phyloP scores from a whole-genome alignment of 495 filamentous ascomycete genomes.

The Aspergillus hancockii region DNA sequence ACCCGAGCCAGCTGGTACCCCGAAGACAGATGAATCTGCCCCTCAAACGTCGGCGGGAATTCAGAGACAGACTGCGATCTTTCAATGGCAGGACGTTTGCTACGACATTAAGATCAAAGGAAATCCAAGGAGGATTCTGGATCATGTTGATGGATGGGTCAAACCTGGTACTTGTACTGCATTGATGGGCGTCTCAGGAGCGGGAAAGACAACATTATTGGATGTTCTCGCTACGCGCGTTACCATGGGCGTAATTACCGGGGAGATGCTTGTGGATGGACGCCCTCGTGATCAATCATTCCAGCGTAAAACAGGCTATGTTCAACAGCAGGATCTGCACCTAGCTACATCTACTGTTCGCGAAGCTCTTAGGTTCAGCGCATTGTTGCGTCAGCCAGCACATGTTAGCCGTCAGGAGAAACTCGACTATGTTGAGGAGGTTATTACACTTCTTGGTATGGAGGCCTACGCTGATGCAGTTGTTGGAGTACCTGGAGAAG shows the following conservation, averaged over 20 bases:
- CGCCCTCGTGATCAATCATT: constrained; percentile 66
- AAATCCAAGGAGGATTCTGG: constrained; percentile 52
- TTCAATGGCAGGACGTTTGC: constrained; percentile 70
- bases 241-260: constrained; percentile 50
- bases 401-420: constrained; percentile 73
- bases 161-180: constrained; percentile 66
- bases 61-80: constrained; percentile 50
- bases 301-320: constrained; percentile 92
- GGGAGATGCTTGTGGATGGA: constrained; percentile 56
- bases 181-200: constrained; percentile 59
- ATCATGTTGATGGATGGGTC: constrained; percentile 64
- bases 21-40: constrained; percentile 3
- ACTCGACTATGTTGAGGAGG: constrained; percentile 84
- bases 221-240: constrained; percentile 55
- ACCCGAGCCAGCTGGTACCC: neutral
- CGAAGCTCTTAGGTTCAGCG: constrained; percentile 78
- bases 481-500: constrained; percentile 33
- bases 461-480: constrained; percentile 37
- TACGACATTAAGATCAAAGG: constrained; percentile 61
- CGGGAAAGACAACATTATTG: constrained; percentile 63
- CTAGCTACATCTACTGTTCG: constrained; percentile 79
- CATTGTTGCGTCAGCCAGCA: constrained; percentile 78
- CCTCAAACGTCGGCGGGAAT: constrained; percentile 20
- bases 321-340: constrained; percentile 92
- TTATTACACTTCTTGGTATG: constrained; percentile 91